These are phyloP conservation scores for Omphalotus guepiniiformis DNA, from an alignment of 768 basidiomycete genomes.

Conservation along the genomic window DNA sequence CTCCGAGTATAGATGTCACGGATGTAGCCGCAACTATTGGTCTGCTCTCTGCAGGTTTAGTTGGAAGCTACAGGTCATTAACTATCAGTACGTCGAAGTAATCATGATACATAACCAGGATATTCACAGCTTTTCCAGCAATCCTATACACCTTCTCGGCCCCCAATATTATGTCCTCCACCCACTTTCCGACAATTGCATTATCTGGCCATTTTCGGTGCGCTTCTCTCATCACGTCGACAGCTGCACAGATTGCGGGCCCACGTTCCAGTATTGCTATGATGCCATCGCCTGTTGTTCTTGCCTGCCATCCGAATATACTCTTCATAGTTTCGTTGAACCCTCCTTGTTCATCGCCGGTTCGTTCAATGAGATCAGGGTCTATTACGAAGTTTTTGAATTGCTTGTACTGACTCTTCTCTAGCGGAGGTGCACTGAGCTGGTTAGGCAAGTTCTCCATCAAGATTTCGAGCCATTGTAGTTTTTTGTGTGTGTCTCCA, in stretches of 20 bases:
- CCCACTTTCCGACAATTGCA: slow-evolving; percentile 18
- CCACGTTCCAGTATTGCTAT: slow-evolving; percentile 14
- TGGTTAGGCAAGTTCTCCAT: background rate
- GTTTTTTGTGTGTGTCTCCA: too few relatives aligned
- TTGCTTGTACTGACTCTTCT: background rate
- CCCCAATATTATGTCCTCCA: too few relatives aligned
- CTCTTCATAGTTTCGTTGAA: slow-evolving; percentile 15
- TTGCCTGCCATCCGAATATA: slow-evolving; percentile 18
- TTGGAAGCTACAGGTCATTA: background rate
- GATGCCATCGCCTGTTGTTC: slow-evolving; percentile 17
- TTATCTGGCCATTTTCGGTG: slow-evolving; percentile 9
- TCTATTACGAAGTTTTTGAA: slow-evolving; percentile 14
- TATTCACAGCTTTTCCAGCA: background rate
- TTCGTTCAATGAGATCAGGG: slow-evolving; percentile 15
- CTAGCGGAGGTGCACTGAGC: background rate
- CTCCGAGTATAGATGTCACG: background rate
- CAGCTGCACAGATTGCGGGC: slow-evolving; percentile 9
- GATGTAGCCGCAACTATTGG: background rate
- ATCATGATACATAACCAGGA: too few relatives aligned
- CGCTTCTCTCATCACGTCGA: background rate
- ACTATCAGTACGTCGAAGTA: background rate
- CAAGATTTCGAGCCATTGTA: background rate
- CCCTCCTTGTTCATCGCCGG: slow-evolving; percentile 14
- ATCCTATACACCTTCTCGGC: background rate
- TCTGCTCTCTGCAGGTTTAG: background rate